phyloP scores from a whole-genome alignment of 345 rosid genomes.

The Turritis glabra region DNA sequence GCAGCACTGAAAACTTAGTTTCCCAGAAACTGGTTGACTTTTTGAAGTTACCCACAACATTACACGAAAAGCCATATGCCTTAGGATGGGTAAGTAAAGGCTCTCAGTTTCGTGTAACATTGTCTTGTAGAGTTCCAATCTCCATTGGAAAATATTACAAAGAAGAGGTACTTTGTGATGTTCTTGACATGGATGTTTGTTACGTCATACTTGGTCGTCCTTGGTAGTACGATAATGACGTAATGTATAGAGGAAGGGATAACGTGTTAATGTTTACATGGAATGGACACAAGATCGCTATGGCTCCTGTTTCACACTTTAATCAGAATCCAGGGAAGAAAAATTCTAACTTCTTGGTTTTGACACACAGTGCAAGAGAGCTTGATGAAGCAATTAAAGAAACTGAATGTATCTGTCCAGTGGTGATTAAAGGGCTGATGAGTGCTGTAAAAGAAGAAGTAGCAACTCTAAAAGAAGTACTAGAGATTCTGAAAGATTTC shows the following conservation, averaged over 20 bases:
- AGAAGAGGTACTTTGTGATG: neutral
- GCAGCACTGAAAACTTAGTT: no score
- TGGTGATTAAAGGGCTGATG: neutral
- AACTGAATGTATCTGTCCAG: neutral
- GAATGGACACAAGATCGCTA: neutral
- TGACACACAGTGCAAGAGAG: neutral
- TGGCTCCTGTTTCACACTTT: neutral
- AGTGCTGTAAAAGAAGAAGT: neutral
- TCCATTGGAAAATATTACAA: neutral
- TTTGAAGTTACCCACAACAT: no score
- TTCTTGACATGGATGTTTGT: neutral
- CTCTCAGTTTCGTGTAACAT: no score
- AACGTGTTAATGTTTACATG: neutral
- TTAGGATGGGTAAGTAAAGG: no score
- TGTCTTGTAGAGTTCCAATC: neutral
- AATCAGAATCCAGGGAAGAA: neutral
- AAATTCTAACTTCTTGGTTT: neutral
- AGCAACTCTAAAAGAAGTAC: neutral
- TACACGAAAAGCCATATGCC: no score
- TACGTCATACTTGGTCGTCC: neutral
- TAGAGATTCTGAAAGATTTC: neutral
- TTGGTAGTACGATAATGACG: neutral
- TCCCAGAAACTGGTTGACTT: no score
- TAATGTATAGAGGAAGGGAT: neutral
- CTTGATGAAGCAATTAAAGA: neutral